These are phyloP conservation scores for Thelonectria blattea DNA, from an alignment of 2,329 filamentous ascomycete genomes.

Conservation along the genomic window DNA sequence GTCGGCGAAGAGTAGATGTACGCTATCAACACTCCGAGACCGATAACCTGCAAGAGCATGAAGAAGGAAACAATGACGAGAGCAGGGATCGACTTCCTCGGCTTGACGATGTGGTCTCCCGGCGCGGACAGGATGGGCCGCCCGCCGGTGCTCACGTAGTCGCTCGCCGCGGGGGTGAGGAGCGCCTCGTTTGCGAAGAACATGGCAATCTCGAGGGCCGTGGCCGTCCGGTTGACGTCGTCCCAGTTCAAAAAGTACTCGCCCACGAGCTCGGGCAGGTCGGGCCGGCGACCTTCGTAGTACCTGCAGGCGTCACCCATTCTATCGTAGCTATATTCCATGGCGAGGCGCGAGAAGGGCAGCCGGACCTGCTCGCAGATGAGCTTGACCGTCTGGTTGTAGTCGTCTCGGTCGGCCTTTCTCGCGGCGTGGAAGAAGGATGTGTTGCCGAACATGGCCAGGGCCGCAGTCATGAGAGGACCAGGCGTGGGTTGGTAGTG, in stretches of 20 bases:
- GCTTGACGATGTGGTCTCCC: constrained; percentile 7
- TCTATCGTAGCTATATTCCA: no score
- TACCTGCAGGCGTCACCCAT: background rate
- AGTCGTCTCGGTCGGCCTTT: background rate
- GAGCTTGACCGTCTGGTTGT: background rate
- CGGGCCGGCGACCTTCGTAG: background rate
- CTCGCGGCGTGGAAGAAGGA: constrained; percentile 12
- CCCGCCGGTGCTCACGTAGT: background rate
- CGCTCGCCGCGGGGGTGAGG: background rate
- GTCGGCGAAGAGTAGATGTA: constrained; percentile 15
- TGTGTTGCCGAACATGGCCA: constrained; percentile 20
- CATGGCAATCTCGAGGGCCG: constrained; percentile 21
- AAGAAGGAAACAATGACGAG: constrained; percentile 12
- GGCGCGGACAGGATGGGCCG: constrained; percentile 1
- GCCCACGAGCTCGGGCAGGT: background rate
- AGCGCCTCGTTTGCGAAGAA: constrained; percentile 26
- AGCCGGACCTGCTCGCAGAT: constrained; percentile 5
- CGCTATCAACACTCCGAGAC: constrained; percentile 3
- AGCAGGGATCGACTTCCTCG: background rate
- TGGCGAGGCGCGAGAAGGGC: constrained; percentile 2
- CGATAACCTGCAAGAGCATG: constrained; percentile 11
- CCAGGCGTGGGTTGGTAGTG: background rate
- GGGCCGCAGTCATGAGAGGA: constrained; percentile 18
- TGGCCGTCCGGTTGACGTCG: background rate
- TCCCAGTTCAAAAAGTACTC: background rate